Conservation (phyloP, 257 asterid species). For the Handroanthus guayacan region DNA sequence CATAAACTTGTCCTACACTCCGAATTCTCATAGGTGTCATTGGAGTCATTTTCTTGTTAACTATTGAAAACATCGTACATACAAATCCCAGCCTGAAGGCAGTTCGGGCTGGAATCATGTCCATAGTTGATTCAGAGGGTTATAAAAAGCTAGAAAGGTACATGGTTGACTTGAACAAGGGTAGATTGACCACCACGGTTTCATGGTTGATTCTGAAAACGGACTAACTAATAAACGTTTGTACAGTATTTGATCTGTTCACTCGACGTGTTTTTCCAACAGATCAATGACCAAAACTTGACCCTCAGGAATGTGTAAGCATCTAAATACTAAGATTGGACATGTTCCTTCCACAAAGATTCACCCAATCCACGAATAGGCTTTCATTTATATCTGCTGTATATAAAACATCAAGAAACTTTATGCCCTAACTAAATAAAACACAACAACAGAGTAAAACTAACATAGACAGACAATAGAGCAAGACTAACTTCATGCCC, state of each 20-base stretch:
- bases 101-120: too few species aligned
- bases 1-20: not conserved
- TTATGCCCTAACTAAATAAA: conserved; percentile 10
- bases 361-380: conserved; percentile 7
- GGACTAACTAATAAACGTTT: too few species aligned
- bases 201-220: too few species aligned
- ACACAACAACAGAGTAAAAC: conserved; percentile 5
- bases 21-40: not conserved
- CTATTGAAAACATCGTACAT: not conserved
- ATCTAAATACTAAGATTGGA: not conserved
- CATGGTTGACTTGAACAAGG: too few species aligned
- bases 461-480: not conserved
- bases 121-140: not conserved
- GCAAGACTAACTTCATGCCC: conserved; percentile 14
- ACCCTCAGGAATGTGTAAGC: conserved; percentile 1
- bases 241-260: not conserved
- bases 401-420: conserved; percentile 16
- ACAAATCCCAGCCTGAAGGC: not conserved
- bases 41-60: not conserved
- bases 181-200: too few species aligned
- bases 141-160: too few species aligned
- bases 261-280: not conserved
- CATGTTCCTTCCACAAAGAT: conserved; percentile 1
- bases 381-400: not conserved
- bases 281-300: not conserved